Conservation (phyloP, 169 alveolate species). For the Eimeria necatrix region DNA sequence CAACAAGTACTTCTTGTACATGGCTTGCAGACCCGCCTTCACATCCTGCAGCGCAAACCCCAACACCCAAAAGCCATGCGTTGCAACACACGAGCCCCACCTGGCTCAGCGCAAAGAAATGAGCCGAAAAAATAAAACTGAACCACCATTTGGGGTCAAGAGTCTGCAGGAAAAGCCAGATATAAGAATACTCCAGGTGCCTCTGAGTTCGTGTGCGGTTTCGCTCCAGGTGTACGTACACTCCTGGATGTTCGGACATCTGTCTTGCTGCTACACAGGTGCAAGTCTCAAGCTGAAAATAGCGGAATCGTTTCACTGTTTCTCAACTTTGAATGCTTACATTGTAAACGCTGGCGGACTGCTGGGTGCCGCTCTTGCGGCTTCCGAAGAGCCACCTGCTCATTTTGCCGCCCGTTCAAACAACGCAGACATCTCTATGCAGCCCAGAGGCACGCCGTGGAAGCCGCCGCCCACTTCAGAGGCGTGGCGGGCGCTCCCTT, state of each 20-base stretch:
- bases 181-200: no score
- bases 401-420: neutral
- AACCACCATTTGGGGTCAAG: no score
- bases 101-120: no score
- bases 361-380: slow-evolving; percentile 72
- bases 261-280: no score
- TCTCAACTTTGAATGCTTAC: neutral
- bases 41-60: slow-evolving; percentile 45
- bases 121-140: no score
- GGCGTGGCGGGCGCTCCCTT: no score
- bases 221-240: neutral
- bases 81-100: no score
- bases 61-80: neutral
- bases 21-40: slow-evolving; percentile 63
- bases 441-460: neutral
- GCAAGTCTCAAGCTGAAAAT: no score
- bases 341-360: slow-evolving; percentile 54
- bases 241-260: neutral
- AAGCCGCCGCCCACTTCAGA: no score
- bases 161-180: no score
- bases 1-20: slow-evolving; percentile 72
- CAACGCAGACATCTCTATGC: neutral
- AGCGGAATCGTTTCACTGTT: no score
- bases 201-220: no score
- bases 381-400: slow-evolving; percentile 62